Percentiles rank a stretch among this genome's conserved stretches.
Evolutionary conservation across 2,329 filamentous ascomycete genomes (phyloP).

Genomic region (Alternaria triticina): DNA sequence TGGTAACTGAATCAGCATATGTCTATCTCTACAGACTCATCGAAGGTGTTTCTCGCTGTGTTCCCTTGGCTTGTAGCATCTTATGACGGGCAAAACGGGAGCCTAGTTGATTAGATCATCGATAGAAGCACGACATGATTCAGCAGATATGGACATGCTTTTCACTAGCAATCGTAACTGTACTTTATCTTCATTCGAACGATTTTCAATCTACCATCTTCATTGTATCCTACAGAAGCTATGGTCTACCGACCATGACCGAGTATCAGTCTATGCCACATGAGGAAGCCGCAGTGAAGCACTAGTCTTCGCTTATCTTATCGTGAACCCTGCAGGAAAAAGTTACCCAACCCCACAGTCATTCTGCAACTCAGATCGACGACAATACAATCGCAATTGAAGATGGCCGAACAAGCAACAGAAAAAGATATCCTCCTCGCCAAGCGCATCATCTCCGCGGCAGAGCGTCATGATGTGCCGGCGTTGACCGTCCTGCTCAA

Average conservation of each 20-base stretch:
- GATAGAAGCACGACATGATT: neutral
- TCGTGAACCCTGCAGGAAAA: constrained; percentile 13
- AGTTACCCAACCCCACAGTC: constrained; percentile 16
- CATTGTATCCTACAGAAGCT: neutral
- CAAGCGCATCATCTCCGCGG: constrained; percentile 46
- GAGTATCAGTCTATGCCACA: neutral
- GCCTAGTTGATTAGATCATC: neutral
- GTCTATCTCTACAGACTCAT: constrained; percentile 9
- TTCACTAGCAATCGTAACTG: neutral
- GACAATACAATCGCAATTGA: constrained; percentile 12
- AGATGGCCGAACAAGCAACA: constrained; percentile 42
- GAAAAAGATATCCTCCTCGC: constrained; percentile 47
- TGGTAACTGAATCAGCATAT: constrained; percentile 5
- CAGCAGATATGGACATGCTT: neutral
- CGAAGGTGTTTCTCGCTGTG: constrained; percentile 1
- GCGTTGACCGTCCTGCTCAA: constrained; percentile 45
- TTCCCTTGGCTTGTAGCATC: constrained; percentile 14
- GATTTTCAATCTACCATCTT: neutral
- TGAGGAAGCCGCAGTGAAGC: constrained; percentile 16
- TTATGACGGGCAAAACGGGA: neutral
- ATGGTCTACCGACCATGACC: neutral
- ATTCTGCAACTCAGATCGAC: constrained; percentile 3
- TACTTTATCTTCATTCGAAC: no score
- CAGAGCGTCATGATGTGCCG: constrained; percentile 43
- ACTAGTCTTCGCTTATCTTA: constrained; percentile 19